These are phyloP conservation scores for Plasmodium gallinaceum DNA, from an alignment of 169 alveolate genomes.

Conservation along the genomic window DNA sequence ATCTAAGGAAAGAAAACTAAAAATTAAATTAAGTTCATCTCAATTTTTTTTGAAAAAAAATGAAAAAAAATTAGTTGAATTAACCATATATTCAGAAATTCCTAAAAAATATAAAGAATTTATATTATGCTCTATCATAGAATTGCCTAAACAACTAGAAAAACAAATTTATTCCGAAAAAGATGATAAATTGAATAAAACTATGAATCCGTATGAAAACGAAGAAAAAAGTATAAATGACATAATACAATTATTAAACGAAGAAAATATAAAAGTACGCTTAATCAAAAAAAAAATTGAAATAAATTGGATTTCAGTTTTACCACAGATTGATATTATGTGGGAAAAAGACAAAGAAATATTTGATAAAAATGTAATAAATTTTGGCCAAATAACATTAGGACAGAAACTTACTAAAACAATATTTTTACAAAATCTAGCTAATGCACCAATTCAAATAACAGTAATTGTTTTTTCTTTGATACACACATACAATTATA, in stretches of 20 bases:
- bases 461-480: neutral
- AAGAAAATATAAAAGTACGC: slow-evolving; percentile 52
- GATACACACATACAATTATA: neutral
- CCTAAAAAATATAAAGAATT: slow-evolving; percentile 48
- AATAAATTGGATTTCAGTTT: slow-evolving; percentile 38
- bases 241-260: slow-evolving; percentile 41
- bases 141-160: slow-evolving; percentile 54
- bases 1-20: slow-evolving; percentile 38
- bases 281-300: slow-evolving; percentile 54
- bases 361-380: slow-evolving; percentile 46
- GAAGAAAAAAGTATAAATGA: slow-evolving; percentile 25
- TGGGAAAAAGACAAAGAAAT: slow-evolving; percentile 34
- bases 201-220: slow-evolving; percentile 33
- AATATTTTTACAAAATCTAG: slow-evolving; percentile 36
- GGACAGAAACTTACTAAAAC: slow-evolving; percentile 54
- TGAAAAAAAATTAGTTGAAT: slow-evolving; percentile 24
- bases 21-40: slow-evolving; percentile 63
- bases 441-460: slow-evolving; percentile 57
- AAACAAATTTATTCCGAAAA: slow-evolving; percentile 14
- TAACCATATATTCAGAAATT: slow-evolving; percentile 41
- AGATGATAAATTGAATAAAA: slow-evolving; percentile 22
- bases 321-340: slow-evolving; percentile 57
- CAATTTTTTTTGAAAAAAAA: slow-evolving; percentile 47
- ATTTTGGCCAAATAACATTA: slow-evolving; percentile 55
- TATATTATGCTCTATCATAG: slow-evolving; percentile 59